phyloP scores from a whole-genome alignment of 2,329 filamentous ascomycete species.

The Didymellaceae sp. region DNA sequence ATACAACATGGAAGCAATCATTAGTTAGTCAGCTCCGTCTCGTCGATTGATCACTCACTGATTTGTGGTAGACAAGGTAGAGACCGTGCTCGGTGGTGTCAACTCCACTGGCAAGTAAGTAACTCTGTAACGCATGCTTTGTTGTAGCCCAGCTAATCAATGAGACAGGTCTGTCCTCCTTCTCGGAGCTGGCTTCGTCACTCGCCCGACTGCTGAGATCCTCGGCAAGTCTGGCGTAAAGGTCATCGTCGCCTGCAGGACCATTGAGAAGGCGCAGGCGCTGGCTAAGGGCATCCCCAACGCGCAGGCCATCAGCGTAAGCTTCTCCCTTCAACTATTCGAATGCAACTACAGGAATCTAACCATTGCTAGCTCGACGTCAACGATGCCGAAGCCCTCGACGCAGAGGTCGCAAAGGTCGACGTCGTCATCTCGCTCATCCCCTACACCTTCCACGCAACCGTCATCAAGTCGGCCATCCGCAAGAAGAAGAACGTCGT shows the following conservation, averaged over 20 bases:
- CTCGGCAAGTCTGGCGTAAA: constrained; percentile 63
- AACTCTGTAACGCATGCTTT: too few relatives aligned
- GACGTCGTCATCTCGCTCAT: constrained; percentile 78
- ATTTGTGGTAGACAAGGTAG: constrained; percentile 40
- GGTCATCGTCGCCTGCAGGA: constrained; percentile 77
- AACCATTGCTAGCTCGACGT: constrained; percentile 73
- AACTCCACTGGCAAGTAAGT: constrained; percentile 45
- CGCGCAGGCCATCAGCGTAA: constrained; percentile 68
- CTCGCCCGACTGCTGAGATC: constrained; percentile 65
- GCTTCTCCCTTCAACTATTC: neutral
- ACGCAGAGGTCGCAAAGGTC: constrained; percentile 78
- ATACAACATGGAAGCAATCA: constrained; percentile 48
- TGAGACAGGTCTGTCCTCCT: constrained; percentile 49
- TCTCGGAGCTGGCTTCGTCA: constrained; percentile 52
- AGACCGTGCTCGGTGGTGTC: constrained; percentile 38
- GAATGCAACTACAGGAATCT: neutral
- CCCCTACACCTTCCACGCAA: constrained; percentile 71
- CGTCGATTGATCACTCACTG: constrained; percentile 21
- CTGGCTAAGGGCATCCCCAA: constrained; percentile 74
- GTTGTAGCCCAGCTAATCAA: too few relatives aligned
- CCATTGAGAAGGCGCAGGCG: constrained; percentile 76
- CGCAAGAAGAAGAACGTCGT: constrained; percentile 94
- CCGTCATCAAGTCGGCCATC: constrained; percentile 93
- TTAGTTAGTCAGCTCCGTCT: constrained; percentile 26
- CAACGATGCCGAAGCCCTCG: constrained; percentile 74